These are phyloP conservation scores for Tylopilus sp. DNA, from an alignment of 768 basidiomycete genomes.

Conservation along the genomic window DNA sequence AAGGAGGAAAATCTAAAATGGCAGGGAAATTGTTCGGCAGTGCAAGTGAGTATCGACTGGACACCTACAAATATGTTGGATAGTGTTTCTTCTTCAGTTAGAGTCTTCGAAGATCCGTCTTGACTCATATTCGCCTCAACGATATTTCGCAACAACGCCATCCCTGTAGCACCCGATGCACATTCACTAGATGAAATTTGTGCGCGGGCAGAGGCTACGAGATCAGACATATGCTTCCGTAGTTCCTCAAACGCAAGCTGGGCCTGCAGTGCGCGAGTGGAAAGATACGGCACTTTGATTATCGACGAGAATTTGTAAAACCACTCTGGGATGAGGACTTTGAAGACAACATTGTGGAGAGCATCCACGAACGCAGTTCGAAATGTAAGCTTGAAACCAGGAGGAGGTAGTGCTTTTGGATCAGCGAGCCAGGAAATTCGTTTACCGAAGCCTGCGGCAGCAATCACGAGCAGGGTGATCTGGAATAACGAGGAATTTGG, in stretches of 20 bases:
- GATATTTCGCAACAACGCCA: constrained; percentile 41
- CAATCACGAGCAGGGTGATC: constrained; percentile 38
- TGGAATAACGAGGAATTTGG: constrained; percentile 5
- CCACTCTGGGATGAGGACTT: constrained; percentile 33
- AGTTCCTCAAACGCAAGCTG: constrained; percentile 36
- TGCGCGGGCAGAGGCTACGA: constrained; percentile 38
- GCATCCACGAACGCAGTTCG: constrained; percentile 33
- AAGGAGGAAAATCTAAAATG: constrained; percentile 40
- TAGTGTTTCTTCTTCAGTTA: constrained; percentile 45
- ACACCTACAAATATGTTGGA: constrained; percentile 46
- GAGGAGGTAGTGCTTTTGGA: constrained; percentile 17
- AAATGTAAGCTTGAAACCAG: constrained; percentile 35
- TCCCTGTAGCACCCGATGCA: constrained; percentile 1
- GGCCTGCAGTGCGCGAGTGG: constrained; percentile 27
- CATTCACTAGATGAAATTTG: constrained; percentile 31
- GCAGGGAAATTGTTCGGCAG: background rate
- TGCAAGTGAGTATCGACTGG: background rate
- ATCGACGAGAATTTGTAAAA: constrained; percentile 23
- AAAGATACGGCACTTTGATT: constrained; percentile 35
- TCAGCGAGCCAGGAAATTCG: constrained; percentile 34
- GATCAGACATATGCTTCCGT: constrained; percentile 38
- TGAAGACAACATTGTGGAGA: constrained; percentile 24
- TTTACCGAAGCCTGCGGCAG: constrained; percentile 41
- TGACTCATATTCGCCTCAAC: constrained; percentile 46
- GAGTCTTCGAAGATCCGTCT: constrained; percentile 25